phyloP scores from a whole-genome alignment of 2,329 filamentous ascomycete genomes.

The Alternaria tenuissima region DNA sequence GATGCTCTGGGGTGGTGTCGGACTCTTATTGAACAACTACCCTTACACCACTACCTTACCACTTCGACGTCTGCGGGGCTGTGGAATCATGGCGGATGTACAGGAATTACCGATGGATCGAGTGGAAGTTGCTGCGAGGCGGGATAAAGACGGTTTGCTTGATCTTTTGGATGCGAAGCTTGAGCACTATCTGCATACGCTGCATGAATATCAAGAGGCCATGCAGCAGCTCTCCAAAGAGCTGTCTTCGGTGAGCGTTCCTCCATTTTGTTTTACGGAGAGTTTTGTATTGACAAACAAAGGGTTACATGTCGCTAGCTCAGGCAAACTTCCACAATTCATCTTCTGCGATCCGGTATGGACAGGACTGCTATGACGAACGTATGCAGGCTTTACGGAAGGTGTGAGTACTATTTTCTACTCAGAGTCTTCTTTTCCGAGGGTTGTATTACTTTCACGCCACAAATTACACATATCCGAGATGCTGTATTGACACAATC shows the following conservation, averaged over 20 bases:
- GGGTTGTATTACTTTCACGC: neutral
- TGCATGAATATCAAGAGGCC: constrained; percentile 72
- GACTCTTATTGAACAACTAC: neutral
- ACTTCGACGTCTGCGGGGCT: neutral
- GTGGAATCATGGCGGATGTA: constrained; percentile 20
- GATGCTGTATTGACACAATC: neutral
- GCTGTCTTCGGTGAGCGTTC: constrained; percentile 61
- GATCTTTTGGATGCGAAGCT: constrained; percentile 68
- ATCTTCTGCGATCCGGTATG: constrained; percentile 70
- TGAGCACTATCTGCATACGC: constrained; percentile 69
- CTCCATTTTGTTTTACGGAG: neutral
- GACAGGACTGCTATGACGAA: constrained; percentile 75
- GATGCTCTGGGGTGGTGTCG: neutral
- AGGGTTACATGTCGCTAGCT: constrained; percentile 66
- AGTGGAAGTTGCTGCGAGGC: constrained; percentile 1
- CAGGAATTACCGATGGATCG: neutral
- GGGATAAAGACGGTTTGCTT: constrained; percentile 43
- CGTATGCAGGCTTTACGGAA: constrained; percentile 71
- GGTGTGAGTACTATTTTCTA: constrained; percentile 48
- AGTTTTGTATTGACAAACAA: neutral
- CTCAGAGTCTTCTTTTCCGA: too few relatives aligned
- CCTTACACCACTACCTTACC: neutral
- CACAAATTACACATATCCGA: neutral
- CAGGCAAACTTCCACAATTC: constrained; percentile 77
- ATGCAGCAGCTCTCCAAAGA: constrained; percentile 62